Evolutionary conservation across 2,329 filamentous ascomycete species (phyloP), one percentile per base, ranked within the genome.

Genomic region (Microcyclosporella mali): DNA sequence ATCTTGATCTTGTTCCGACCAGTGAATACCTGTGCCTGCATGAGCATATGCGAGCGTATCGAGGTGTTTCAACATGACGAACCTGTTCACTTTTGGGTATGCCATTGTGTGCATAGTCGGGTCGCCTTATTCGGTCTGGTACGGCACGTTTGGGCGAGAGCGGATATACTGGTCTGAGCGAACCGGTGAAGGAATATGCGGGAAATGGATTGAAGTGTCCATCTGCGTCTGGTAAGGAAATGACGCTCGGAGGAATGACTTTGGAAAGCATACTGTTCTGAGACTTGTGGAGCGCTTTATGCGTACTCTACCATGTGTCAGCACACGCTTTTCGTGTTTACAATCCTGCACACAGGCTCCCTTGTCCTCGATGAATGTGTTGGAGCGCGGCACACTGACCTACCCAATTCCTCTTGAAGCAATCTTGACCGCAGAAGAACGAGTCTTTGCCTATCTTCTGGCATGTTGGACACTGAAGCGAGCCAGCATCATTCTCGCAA

Each of bases 361-460:
- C 6, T 6, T 9, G 21, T 9, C 6, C 21, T 25, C 9, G 6
- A 19, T 9, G 14, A 17, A 6, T 17, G 8, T 33, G 38, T 16
- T 10, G n/a, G 8, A 34, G n/a, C 33, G 9, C 19, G 36, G 16
- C 41, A 30, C 47, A 60, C 54, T 58, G 47, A 62, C 62, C 55
- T 81, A 97, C 92, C 92, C 92, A 98, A 73, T 88, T 98, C 67
- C 82, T 84, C 76, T 95, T 97, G 72, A 98, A 98, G 74, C 92
- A 98, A 58, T 97, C 92, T 67, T 98, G 92, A 19, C 88, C 88
- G 73, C 92, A 98, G 71, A 97, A 98, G 70, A 82, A 95, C 71
- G 88, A 94, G 61, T 92, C 87, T 63, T 89, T 83, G 41, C 84
- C 86, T 33, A 89, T 72, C 70, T 95, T 95, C 60, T 95, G 75